A percentile compares a stretch with the other conserved stretches of the same genome.
Conservation (phyloP, 2,329 filamentous ascomycete genomes). For the Onygena corvina region DNA sequence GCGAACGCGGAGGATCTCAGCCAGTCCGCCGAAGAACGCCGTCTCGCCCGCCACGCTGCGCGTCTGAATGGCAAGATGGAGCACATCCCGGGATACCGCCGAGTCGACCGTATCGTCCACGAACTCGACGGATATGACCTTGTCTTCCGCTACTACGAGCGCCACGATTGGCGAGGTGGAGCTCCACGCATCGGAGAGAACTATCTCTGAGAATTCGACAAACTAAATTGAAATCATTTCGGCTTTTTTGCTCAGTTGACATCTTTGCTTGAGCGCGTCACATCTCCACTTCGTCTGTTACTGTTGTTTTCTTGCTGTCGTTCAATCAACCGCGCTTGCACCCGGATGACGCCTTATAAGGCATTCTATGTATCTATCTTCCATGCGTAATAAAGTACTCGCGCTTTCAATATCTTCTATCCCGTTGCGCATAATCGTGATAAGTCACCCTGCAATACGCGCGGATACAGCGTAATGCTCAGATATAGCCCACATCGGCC, state of each 20-base stretch:
- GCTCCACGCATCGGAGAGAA: slow-evolving; percentile 50
- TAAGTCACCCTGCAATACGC: too few species aligned
- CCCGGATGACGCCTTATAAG: too few species aligned
- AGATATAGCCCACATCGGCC: too few species aligned
- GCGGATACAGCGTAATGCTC: too few species aligned
- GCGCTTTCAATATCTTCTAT: too few species aligned
- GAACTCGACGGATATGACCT: slow-evolving; percentile 96
- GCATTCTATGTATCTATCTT: too few species aligned
- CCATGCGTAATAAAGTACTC: too few species aligned
- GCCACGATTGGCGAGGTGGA: slow-evolving; percentile 64
- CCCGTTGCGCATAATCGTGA: too few species aligned
- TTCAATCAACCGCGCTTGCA: too few species aligned
- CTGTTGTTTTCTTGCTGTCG: background rate
- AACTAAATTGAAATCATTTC: background rate
- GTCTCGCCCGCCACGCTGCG: slow-evolving; percentile 33
- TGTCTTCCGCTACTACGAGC: slow-evolving; percentile 92
- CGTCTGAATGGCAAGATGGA: slow-evolving; percentile 52
- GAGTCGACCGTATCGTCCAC: slow-evolving; percentile 90
- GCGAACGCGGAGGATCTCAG: slow-evolving; percentile 26
- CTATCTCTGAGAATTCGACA: slow-evolving; percentile 13
- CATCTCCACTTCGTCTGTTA: background rate
- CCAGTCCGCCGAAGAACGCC: slow-evolving; percentile 25
- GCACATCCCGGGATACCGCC: slow-evolving; percentile 68
- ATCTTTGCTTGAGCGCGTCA: too few species aligned
- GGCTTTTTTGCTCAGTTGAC: too few species aligned